A percentile compares a stretch with the other conserved stretches of the same genome.
Evolutionary conservation across 78 protist species (phyloP).

Genomic region (Cavenderia fasciculata): DNA sequence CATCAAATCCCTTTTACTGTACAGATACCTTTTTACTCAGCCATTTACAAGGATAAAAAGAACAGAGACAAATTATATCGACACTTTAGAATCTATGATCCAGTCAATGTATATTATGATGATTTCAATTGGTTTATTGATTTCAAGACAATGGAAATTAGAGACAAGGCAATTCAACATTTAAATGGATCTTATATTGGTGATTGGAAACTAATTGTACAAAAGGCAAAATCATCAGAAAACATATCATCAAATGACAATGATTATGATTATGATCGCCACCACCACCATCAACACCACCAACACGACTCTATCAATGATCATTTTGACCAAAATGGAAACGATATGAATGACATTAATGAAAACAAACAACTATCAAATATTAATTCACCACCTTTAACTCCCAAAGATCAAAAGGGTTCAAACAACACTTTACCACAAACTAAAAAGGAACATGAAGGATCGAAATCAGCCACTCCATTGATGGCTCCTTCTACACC

Average conservation of each 20-base stretch:
- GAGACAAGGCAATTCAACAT: slow-evolving; percentile 16
- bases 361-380: no score
- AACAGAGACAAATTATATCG: not conserved
- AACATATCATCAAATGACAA: no score
- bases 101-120: slow-evolving; percentile 23
- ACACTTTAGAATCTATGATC: slow-evolving; percentile 32
- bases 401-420: no score
- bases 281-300: not conserved
- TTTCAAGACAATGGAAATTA: slow-evolving; percentile 12
- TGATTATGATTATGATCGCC: no score
- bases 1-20: not conserved
- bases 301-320: no score
- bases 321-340: no score
- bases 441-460: no score
- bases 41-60: not conserved
- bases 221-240: not conserved
- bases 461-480: no score
- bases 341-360: no score
- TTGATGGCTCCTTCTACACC: no score
- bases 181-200: slow-evolving; percentile 23
- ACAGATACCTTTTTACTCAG: not conserved
- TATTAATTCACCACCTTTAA: no score
- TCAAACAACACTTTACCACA: no score
- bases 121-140: slow-evolving; percentile 39
- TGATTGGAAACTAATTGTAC: slow-evolving; percentile 21